Percentiles rank a stretch among this genome's conserved stretches.
phyloP scores from a whole-genome alignment of 1,139 yeast species.

The Wickerhamomyces sp. region DNA sequence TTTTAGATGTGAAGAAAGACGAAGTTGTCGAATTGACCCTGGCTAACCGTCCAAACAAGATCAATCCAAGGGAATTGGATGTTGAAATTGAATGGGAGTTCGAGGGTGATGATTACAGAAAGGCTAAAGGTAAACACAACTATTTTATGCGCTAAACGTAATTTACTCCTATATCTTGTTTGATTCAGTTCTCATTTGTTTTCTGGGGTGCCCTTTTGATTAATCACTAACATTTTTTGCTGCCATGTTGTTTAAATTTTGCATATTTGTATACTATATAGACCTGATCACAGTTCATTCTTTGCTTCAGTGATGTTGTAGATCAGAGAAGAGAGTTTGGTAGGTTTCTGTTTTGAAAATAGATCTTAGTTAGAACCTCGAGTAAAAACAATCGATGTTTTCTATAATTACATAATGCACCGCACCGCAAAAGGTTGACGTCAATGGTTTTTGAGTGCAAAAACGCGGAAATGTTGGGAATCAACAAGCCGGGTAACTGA shows the following conservation, averaged over 20 bases:
- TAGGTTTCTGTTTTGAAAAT: too few relatives aligned
- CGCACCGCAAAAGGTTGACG: too few relatives aligned
- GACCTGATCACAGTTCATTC: neutral
- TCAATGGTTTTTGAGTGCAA: too few relatives aligned
- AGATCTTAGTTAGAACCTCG: too few relatives aligned
- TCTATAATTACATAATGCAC: too few relatives aligned
- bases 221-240: neutral
- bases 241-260: neutral
- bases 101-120: conserved; percentile 33
- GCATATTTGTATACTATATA: neutral
- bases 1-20: conserved; percentile 70
- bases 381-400: too few relatives aligned
- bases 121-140: conserved; percentile 45
- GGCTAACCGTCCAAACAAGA: conserved; percentile 68
- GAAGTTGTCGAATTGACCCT: conserved; percentile 70
- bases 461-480: conserved; percentile 2
- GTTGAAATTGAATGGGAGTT: conserved; percentile 53
- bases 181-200: neutral
- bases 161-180: neutral
- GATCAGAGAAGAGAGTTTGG: too few relatives aligned
- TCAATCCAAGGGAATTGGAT: conserved; percentile 83
- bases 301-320: neutral
- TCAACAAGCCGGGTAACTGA: conserved; percentile 3
- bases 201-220: neutral
- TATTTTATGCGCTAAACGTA: conserved; percentile 54